Conservation (phyloP, 2,329 filamentous ascomycete species). For the Hymenoscyphus infarciens region DNA sequence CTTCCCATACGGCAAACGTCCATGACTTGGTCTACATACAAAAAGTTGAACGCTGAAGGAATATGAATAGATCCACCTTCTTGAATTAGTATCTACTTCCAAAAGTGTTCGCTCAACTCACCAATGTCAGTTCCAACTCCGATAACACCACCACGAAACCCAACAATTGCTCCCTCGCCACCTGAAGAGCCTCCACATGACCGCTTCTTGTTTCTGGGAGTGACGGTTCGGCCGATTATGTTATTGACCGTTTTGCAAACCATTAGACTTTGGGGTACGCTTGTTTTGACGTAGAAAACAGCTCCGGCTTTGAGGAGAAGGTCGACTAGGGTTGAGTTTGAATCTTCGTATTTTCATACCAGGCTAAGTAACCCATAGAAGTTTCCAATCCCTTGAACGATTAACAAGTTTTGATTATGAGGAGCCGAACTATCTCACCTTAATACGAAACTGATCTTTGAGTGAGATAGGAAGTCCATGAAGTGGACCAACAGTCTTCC, state of each 20-base stretch:
- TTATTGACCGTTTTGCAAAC: constrained; percentile 40
- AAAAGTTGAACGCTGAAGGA: constrained; percentile 35
- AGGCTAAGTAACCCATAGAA: constrained; percentile 64
- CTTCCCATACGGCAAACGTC: constrained; percentile 32
- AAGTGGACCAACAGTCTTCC: constrained; percentile 51
- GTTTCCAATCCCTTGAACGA: constrained; percentile 44
- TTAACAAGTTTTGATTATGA: not conserved
- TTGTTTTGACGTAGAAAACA: constrained; percentile 89
- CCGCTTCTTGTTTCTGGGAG: constrained; percentile 36
- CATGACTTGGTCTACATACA: constrained; percentile 37
- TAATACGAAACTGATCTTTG: constrained; percentile 61
- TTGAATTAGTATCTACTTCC: too few species aligned
- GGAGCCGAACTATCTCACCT: constrained; percentile 32
- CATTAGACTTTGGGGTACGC: constrained; percentile 56
- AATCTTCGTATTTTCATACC: constrained; percentile 67
- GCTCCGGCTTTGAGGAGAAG: constrained; percentile 60
- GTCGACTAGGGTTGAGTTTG: constrained; percentile 66
- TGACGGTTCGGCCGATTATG: constrained; percentile 41
- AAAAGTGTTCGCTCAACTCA: too few species aligned
- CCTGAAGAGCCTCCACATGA: constrained; percentile 33
- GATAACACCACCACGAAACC: constrained; percentile 27
- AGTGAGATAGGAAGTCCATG: constrained; percentile 57
- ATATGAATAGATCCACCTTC: constrained; percentile 35
- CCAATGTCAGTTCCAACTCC: constrained; percentile 33
- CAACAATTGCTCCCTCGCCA: constrained; percentile 32